A percentile compares a stretch with the other conserved stretches of the same genome.
Evolutionary conservation across 2,329 filamentous ascomycete genomes (phyloP).

Genomic region (Mycocentrospora acerina): DNA sequence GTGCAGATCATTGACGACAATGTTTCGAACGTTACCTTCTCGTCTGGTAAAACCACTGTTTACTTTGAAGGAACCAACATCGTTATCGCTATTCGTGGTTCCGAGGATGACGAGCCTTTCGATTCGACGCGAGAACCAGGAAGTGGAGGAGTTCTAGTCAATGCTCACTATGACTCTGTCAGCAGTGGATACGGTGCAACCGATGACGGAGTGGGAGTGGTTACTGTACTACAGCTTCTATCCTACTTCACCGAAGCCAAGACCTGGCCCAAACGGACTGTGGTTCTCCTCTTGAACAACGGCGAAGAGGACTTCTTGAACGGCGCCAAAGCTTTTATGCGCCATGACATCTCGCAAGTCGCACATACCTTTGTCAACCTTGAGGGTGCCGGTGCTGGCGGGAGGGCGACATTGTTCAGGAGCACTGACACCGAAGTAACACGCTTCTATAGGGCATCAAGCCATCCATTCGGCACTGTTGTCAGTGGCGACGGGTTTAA

Average conservation of each 20-base stretch:
- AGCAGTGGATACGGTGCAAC: constrained; percentile 91
- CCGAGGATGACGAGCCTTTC: constrained; percentile 71
- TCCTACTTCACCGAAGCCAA: constrained; percentile 74
- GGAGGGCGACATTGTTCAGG: constrained; percentile 82
- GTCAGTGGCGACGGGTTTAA: constrained; percentile 84
- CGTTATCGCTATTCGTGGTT: constrained; percentile 85
- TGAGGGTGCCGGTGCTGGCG: constrained; percentile 91
- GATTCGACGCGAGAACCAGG: constrained; percentile 60
- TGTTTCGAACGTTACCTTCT: constrained; percentile 74
- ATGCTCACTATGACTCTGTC: constrained; percentile 93
- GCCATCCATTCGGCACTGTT: constrained; percentile 80
- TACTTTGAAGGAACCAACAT: constrained; percentile 95
- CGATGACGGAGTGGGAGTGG: constrained; percentile 87
- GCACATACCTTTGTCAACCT: constrained; percentile 90
- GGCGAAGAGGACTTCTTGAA: constrained; percentile 92
- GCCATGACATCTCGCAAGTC: constrained; percentile 77
- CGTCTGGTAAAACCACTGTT: constrained; percentile 54
- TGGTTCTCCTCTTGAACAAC: constrained; percentile 89
- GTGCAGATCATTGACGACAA: constrained; percentile 78
- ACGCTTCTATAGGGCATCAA: constrained; percentile 68
- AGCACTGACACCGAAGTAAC: constrained; percentile 86
- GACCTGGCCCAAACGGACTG: constrained; percentile 73
- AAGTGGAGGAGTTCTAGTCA: constrained; percentile 81
- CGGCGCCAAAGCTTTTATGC: constrained; percentile 80
- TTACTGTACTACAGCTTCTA: constrained; percentile 82